These are phyloP conservation scores for Saccharomyces hybrid DNA, from an alignment of 1,139 yeast genomes.

Conservation along the genomic window DNA sequence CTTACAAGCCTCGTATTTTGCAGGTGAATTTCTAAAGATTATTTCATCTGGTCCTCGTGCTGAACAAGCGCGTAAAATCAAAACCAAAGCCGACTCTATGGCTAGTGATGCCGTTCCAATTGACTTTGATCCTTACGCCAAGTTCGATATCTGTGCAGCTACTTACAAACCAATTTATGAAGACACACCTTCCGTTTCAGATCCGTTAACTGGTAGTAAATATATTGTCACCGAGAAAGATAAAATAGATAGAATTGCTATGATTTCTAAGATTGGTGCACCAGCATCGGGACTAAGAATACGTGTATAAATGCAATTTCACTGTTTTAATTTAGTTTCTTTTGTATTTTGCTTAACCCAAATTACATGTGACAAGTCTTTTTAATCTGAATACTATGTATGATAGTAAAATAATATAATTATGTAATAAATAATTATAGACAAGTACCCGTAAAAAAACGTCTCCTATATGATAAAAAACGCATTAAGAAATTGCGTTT, in stretches of 20 bases:
- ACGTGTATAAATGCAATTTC: background rate
- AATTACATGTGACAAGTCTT: background rate
- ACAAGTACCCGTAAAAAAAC: background rate
- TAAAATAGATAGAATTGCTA: slow-evolving; percentile 65
- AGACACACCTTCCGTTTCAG: slow-evolving; percentile 60
- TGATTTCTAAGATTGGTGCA: slow-evolving; percentile 78
- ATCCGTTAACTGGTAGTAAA: slow-evolving; percentile 87
- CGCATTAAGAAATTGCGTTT: background rate
- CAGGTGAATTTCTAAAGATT: slow-evolving; percentile 67
- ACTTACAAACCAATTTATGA: slow-evolving; percentile 83
- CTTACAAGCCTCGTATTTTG: slow-evolving; percentile 85
- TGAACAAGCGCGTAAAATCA: slow-evolving; percentile 79
- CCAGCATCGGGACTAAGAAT: slow-evolving; percentile 86
- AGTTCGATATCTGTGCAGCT: slow-evolving; percentile 82
- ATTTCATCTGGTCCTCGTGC: slow-evolving; percentile 70
- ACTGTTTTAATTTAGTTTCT: background rate
- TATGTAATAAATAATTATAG: background rate
- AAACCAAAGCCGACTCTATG: slow-evolving; percentile 67
- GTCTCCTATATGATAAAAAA: background rate
- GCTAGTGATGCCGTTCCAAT: slow-evolving; percentile 83
- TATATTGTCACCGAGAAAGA: slow-evolving; percentile 77
- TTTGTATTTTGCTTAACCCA: background rate
- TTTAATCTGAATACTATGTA: background rate
- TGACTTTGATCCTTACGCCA: slow-evolving; percentile 88
- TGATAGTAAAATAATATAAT: background rate